phyloP scores from a whole-genome alignment of 2,329 filamentous ascomycete genomes.

The Stachybotrys chartarum region DNA sequence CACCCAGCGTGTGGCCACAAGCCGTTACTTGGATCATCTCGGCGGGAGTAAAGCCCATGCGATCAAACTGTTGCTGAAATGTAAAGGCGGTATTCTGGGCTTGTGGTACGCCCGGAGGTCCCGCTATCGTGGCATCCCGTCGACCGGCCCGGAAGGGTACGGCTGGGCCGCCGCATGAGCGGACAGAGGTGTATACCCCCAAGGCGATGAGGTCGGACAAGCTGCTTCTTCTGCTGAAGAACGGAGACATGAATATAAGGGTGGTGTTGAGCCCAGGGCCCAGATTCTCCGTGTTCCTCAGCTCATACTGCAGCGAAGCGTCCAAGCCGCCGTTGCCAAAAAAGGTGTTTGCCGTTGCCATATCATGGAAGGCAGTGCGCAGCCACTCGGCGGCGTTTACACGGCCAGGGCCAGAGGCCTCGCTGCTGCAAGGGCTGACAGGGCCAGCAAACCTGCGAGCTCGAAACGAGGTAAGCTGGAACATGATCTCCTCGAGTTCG shows the following conservation, averaged over 20 bases:
- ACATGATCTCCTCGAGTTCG: constrained; percentile 58
- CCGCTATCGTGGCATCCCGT: constrained; percentile 42
- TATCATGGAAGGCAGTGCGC: constrained; percentile 54
- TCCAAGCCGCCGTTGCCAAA: constrained; percentile 47
- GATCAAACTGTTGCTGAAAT: constrained; percentile 47
- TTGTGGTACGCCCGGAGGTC: constrained; percentile 45
- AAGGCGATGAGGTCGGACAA: constrained; percentile 52
- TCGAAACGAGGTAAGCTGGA: constrained; percentile 47
- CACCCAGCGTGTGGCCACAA: constrained; percentile 55
- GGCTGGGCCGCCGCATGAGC: constrained; percentile 50
- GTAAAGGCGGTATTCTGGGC: constrained; percentile 46
- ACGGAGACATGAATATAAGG: constrained; percentile 46
- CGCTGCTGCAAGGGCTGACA: constrained; percentile 49
- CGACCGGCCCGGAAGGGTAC: constrained; percentile 47
- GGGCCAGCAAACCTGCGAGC: constrained; percentile 48
- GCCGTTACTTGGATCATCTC: constrained; percentile 56
- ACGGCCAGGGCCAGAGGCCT: constrained; percentile 45
- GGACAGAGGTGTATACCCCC: constrained; percentile 50
- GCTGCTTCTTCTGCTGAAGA: constrained; percentile 41
- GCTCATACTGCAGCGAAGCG: constrained; percentile 53
- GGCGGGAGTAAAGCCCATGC: constrained; percentile 47
- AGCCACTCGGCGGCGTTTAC: constrained; percentile 56
- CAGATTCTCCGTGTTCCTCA: constrained; percentile 46
- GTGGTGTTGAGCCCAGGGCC: constrained; percentile 48
- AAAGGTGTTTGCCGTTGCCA: constrained; percentile 45